Percentiles rank a stretch among this genome's conserved stretches.
phyloP scores from a whole-genome alignment of 768 basidiomycete genomes.

The Tricholoma bakamatsutake region DNA sequence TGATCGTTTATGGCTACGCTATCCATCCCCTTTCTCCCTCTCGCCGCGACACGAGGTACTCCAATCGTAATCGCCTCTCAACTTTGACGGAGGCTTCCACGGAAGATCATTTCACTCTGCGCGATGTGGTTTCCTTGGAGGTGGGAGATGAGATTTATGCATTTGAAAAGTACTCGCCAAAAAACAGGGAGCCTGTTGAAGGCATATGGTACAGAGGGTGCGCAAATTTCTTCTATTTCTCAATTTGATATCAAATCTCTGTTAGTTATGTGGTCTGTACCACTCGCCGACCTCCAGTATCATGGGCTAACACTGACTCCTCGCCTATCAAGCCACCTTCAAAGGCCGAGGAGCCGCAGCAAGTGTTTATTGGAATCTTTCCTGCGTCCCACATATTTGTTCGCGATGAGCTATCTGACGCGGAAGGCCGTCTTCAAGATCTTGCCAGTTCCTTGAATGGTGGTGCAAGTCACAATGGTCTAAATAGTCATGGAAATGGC shows the following conservation, averaged over 20 bases:
- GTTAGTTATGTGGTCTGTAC: constrained; percentile 82
- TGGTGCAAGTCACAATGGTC: constrained; percentile 17
- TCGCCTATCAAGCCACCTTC: constrained; percentile 43
- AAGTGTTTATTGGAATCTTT: constrained; percentile 93
- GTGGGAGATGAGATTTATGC: constrained; percentile 97
- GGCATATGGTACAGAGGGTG: constrained; percentile 94
- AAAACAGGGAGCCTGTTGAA: constrained; percentile 61
- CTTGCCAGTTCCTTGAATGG: constrained; percentile 54
- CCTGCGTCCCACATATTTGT: constrained; percentile 85
- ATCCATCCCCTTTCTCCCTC: constrained; percentile 77
- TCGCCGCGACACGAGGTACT: constrained; percentile 64
- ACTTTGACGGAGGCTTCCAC: constrained; percentile 58
- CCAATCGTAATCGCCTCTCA: constrained; percentile 50
- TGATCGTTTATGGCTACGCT: constrained; percentile 87
- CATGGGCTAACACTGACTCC: constrained; percentile 60
- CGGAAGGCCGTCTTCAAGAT: constrained; percentile 78
- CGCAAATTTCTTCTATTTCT: constrained; percentile 6
- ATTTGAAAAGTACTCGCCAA: constrained; percentile 84
- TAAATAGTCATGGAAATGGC: constrained; percentile 23
- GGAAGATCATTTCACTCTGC: constrained; percentile 58
- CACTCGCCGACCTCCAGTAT: constrained; percentile 64
- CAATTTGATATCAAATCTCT: constrained; percentile 6
- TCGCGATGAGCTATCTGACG: constrained; percentile 82
- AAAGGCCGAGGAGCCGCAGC: constrained; percentile 72
- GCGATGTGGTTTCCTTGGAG: constrained; percentile 81